Percentiles rank a stretch among this genome's conserved stretches.
Conservation (phyloP, 2,329 filamentous ascomycete genomes). For the Neofusicoccum parvum region DNA sequence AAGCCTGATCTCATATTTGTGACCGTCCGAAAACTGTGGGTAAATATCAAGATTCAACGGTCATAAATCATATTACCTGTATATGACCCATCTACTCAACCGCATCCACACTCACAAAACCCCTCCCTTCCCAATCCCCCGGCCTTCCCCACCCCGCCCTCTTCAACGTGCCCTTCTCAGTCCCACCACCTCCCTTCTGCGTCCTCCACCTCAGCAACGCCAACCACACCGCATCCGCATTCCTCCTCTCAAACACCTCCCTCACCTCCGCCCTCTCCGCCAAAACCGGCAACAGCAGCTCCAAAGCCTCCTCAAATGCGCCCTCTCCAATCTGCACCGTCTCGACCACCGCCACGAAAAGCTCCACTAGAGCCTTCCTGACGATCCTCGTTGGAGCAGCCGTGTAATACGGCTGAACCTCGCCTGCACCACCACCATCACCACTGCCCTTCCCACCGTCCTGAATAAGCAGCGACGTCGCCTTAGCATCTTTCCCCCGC, state of each 20-base stretch:
- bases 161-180: not conserved
- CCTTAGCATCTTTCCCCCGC: not conserved
- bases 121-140: not conserved
- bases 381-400: slow-evolving; percentile 60
- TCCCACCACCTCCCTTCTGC: not conserved
- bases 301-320: slow-evolving; percentile 68
- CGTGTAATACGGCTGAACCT: slow-evolving; percentile 47
- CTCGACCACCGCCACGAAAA: slow-evolving; percentile 64
- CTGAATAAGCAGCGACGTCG: not conserved
- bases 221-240: slow-evolving; percentile 79
- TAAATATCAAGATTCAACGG: no score
- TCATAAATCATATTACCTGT: no score
- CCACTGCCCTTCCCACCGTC: not conserved
- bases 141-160: not conserved
- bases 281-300: slow-evolving; percentile 54
- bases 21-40: no score
- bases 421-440: no score
- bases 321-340: slow-evolving; percentile 67
- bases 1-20: no score
- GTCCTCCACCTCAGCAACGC: not conserved
- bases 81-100: not conserved
- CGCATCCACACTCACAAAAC: not conserved
- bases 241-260: slow-evolving; percentile 63
- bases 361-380: slow-evolving; percentile 63
- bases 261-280: slow-evolving; percentile 50